Base-by-base conservation (phyloP, 2,329 filamentous ascomycete genomes). In the Pseudopyricularia cyperi region DNA sequence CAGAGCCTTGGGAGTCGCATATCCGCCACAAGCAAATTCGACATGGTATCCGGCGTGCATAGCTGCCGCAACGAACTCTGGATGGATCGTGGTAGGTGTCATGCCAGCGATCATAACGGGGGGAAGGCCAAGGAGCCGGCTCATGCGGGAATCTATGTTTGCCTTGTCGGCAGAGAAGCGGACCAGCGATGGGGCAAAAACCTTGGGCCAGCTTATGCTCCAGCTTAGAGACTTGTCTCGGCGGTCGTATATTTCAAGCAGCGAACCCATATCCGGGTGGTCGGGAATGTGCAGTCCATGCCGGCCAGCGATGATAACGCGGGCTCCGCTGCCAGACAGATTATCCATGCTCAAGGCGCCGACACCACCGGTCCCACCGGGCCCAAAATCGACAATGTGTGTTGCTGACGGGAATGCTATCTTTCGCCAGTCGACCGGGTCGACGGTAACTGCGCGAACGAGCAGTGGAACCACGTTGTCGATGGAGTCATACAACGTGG, bases 281-380 rank as follows among this genome's bases (percentile, higher is more conserved):
- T 39, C n/a, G 3, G 35, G 35, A 17, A 19, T 39, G 3, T 9
- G 89, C 50, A 91, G 90, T 61, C 90, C 87, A 61, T 97, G 85
- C 15, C 89, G 79, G 57, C 94, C 93, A 37, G 89, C 93, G 54
- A 98, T 77, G 58, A 98, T 95, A 57, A 98, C 90, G 55, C 91
- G 89, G 33, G 98, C 93, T 61, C 93, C 93, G 53, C 89, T 97
- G 56, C 93, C 93, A 66, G 98, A 39, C 93, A 74, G 97, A 98
- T 78, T 97, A 97, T 61, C 93, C 88, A 76, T 95, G 96, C 52
- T 93, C 97, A 57, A 98, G 75, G 95, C 87, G 63, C 93, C 94
- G 17, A 98, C 83, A 57, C 94, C 94, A 26, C 93, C 97, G 57
- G 96, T 91, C 55, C 93, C 93, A 62, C 93, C 93, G 22, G 93